These are phyloP conservation scores for Mucor plumbeus DNA, from an alignment of 371 early-diverging fungal genomes.

Conservation along the genomic window DNA sequence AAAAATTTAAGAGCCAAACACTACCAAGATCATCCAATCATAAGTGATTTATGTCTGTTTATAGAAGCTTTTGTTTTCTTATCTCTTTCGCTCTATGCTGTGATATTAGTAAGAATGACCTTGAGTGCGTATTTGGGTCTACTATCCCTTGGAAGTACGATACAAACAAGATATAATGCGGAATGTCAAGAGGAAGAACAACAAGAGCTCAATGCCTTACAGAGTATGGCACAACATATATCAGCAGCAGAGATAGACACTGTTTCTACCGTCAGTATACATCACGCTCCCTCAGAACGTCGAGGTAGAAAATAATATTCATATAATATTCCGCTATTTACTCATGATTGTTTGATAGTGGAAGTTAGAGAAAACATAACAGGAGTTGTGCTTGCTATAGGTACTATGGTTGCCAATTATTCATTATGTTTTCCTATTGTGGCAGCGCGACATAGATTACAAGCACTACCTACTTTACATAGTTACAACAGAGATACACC, in stretches of 20 bases:
- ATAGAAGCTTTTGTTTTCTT: background rate
- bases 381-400: constrained; percentile 56
- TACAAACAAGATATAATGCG: constrained; percentile 24
- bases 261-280: constrained; percentile 37
- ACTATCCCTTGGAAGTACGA: constrained; percentile 41
- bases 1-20: background rate
- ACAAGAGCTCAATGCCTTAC: constrained; percentile 22
- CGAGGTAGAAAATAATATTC: constrained; percentile 29
- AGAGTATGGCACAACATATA: constrained; percentile 29
- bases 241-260: constrained; percentile 36
- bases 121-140: constrained; percentile 45
- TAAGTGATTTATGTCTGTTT: background rate
- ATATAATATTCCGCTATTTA: background rate
- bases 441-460: constrained; percentile 57
- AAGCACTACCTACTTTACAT: constrained; percentile 33
- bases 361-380: constrained; percentile 58
- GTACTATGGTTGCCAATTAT: constrained; percentile 63
- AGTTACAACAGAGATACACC: constrained; percentile 47
- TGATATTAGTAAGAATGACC: constrained; percentile 27
- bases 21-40: constrained; percentile 1
- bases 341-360: constrained; percentile 3
- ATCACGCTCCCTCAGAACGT: constrained; percentile 36
- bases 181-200: constrained; percentile 35
- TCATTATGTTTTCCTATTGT: constrained; percentile 63
- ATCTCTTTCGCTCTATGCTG: background rate